Evolutionary conservation across 73 alveolate species (phyloP).

Genomic region (Paramecium caudatum): DNA sequence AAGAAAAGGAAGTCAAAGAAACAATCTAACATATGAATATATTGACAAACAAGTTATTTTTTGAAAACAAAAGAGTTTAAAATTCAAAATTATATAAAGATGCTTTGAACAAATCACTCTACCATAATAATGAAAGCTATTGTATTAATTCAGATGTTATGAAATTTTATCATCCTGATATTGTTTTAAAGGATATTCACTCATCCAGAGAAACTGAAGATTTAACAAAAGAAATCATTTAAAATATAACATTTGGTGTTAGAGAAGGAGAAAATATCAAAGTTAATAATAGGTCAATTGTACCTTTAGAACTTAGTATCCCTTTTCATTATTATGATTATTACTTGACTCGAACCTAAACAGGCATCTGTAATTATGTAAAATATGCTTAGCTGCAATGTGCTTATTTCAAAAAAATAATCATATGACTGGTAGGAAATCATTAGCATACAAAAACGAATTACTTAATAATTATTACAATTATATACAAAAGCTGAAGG

Average conservation of each 20-base stretch:
- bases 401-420: slow-evolving; percentile 51
- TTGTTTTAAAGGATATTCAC: slow-evolving; percentile 5
- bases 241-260: background rate
- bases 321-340: slow-evolving; percentile 61
- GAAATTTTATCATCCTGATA: slow-evolving; percentile 53
- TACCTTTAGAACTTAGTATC: background rate
- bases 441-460: slow-evolving; percentile 37
- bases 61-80: no score
- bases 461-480: slow-evolving; percentile 3
- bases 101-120: no score
- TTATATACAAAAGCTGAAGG: slow-evolving; percentile 2
- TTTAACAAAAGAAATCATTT: slow-evolving; percentile 18
- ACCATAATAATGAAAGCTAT: background rate
- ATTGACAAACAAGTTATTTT: no score
- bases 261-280: background rate
- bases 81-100: no score
- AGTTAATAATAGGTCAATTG: background rate
- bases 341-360: background rate
- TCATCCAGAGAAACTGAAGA: slow-evolving; percentile 21
- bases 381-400: background rate
- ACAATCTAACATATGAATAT: no score
- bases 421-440: slow-evolving; percentile 8
- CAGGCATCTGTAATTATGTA: slow-evolving; percentile 30
- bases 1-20: no score
- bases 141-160: slow-evolving; percentile 1